Conservation (phyloP, 2,329 filamentous ascomycete genomes). For the Penicillium sp. region DNA sequence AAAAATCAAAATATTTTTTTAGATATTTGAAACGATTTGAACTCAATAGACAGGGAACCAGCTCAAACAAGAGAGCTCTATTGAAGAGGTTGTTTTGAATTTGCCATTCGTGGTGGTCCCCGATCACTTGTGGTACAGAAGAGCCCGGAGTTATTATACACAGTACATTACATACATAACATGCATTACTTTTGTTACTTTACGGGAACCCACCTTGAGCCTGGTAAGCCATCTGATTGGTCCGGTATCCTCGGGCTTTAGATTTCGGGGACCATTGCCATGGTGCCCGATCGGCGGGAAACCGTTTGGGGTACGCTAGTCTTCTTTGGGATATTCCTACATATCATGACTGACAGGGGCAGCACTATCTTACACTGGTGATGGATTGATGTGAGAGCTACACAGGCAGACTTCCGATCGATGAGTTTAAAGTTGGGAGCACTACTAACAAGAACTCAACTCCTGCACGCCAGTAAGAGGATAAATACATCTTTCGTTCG, state of each 20-base stretch:
- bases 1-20: background rate
- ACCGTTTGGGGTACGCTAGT: conserved; percentile 26
- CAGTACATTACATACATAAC: background rate
- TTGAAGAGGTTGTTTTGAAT: conserved; percentile 19
- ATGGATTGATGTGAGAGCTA: background rate
- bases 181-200: background rate
- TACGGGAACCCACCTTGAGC: background rate
- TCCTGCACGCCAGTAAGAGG: background rate
- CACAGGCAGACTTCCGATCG: background rate
- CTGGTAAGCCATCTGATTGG: conserved; percentile 19
- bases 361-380: background rate
- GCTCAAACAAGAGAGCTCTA: background rate
- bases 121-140: background rate
- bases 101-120: conserved; percentile 12
- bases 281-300: conserved; percentile 36
- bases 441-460: background rate
- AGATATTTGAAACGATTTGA: background rate
- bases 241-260: conserved; percentile 31
- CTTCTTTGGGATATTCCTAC: background rate
- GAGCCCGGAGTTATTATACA: background rate
- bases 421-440: background rate
- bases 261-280: conserved; percentile 34
- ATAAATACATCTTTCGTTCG: background rate
- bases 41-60: background rate
- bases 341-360: background rate